Base-by-base conservation (phyloP, 2,329 filamentous ascomycete genomes). In the Fusarium pseudocircinatum region DNA sequence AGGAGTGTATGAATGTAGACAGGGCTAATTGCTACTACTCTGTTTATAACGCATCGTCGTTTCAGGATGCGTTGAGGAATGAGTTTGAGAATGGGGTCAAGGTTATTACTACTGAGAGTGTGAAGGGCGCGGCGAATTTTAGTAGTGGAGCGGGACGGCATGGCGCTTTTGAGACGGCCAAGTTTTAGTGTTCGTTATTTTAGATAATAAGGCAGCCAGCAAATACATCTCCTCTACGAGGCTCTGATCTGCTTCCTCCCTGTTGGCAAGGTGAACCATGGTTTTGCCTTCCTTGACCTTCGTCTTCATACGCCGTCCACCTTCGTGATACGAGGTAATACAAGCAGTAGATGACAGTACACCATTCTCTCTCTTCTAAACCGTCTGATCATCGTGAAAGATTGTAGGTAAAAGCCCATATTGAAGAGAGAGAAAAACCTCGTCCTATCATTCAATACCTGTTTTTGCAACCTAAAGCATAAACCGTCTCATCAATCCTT, bases 61-160 rank as follows among this genome's bases (percentile, higher is more conserved):
- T 68, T 47, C 30, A 68, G 10, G 65, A 68, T 43, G 63, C 56
- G 1, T n/a, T 68, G 13, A 68, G 56, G n/a, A 68, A 68, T 26
- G 65, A 68, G n/a, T 68, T 61, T 43, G 63, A 62, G 20, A 49
- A 63, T 34, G 65, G 65, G 1, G 26, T 68, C 20, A 40, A 68
- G 22, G 65, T 68, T 1, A n/a, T 68, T 0, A 54, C 14, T 16
- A 68, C 42, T 0, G 63, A 68, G 56, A 68, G 65, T 10, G 56
- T 68, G 3, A 62, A 54, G 20, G 63, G 65, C 8, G 65, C 65
- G 2, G 56, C 46, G 4, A 42, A 46, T 3, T 68, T 68, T 1
- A 68, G 65, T 14, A 9, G 36, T 11, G 63, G 63, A 18, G 47
- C 32, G 3, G 63, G 65, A 20, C 42, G 65, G 3, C 65, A 68